A percentile compares a stretch with the other conserved stretches of the same genome.
Evolutionary conservation across 768 basidiomycete species (phyloP).

Genomic region (Agrocybe pediades): DNA sequence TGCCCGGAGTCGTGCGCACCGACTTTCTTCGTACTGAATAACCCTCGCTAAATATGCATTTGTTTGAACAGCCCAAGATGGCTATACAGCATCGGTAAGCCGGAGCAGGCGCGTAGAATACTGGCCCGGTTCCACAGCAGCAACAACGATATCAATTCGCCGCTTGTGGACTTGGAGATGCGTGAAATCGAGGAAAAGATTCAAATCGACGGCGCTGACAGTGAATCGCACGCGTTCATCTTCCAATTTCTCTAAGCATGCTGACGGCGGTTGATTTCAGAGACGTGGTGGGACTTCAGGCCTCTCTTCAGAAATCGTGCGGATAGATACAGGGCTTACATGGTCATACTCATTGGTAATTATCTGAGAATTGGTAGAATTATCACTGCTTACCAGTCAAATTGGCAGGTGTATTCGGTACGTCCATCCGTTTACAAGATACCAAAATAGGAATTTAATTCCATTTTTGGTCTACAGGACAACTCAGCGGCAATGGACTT

Average conservation of each 20-base stretch:
- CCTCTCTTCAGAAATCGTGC: slow-evolving; percentile 47
- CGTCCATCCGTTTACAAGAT: neutral
- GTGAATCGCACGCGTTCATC: slow-evolving; percentile 30
- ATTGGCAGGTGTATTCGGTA: slow-evolving; percentile 11
- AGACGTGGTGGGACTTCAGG: slow-evolving; percentile 58
- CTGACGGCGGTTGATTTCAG: slow-evolving; percentile 18
- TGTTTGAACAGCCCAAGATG: slow-evolving; percentile 45
- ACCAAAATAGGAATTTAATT: slow-evolving; percentile 7
- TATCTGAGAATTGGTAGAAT: neutral
- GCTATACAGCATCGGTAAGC: slow-evolving; percentile 50
- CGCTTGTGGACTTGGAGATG: slow-evolving; percentile 52
- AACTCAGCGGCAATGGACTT: slow-evolving; percentile 50
- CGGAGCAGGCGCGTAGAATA: slow-evolving; percentile 41
- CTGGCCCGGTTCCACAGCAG: slow-evolving; percentile 52
- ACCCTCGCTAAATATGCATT: neutral
- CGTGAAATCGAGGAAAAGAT: slow-evolving; percentile 56
- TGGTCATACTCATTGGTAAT: slow-evolving; percentile 51
- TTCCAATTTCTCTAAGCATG: neutral
- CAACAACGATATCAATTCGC: slow-evolving; percentile 46
- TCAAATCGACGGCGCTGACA: slow-evolving; percentile 44
- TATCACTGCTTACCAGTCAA: neutral
- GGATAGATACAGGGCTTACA: slow-evolving; percentile 48
- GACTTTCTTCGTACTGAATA: neutral
- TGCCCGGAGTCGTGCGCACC: slow-evolving; percentile 50
- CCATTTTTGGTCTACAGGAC: slow-evolving; percentile 27